A percentile compares a stretch with the other conserved stretches of the same genome.
phyloP scores from a whole-genome alignment of 176 grass and related monocot genomes.

The Poa pratensis region DNA sequence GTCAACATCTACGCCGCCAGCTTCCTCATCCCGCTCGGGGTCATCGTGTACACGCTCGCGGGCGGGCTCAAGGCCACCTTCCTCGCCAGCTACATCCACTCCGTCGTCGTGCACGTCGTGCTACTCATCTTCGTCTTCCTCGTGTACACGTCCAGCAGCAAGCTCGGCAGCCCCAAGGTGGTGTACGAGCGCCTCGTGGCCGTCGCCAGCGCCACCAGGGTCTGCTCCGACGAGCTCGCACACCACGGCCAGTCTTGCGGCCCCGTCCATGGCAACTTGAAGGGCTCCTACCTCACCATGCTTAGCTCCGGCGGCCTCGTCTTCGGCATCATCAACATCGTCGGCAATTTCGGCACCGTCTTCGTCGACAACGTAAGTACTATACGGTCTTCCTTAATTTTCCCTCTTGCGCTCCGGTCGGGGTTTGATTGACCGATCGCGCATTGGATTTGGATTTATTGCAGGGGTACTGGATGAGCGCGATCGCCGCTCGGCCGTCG shows the following conservation, averaged over 20 bases:
- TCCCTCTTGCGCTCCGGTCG: neutral
- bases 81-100: slow-evolving; percentile 86
- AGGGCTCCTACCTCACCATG: slow-evolving; percentile 85
- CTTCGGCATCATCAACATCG: slow-evolving; percentile 82
- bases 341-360: slow-evolving; percentile 82
- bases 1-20: slow-evolving; percentile 75
- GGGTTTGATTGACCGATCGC: neutral
- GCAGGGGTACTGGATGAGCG: slow-evolving; percentile 82
- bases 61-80: slow-evolving; percentile 82
- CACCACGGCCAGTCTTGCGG: slow-evolving; percentile 62
- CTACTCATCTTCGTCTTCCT: slow-evolving; percentile 76
- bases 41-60: slow-evolving; percentile 73
- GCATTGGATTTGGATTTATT: neutral
- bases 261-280: slow-evolving; percentile 66
- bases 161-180: slow-evolving; percentile 66
- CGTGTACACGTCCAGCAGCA: slow-evolving; percentile 62
- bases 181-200: slow-evolving; percentile 60
- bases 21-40: slow-evolving; percentile 81
- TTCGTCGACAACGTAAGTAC: slow-evolving; percentile 66
- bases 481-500: slow-evolving; percentile 73
- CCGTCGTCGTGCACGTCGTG: slow-evolving; percentile 65
- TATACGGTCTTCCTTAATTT: neutral
- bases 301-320: slow-evolving; percentile 77
- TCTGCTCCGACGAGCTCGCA: slow-evolving; percentile 52
- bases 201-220: slow-evolving; percentile 51